These are phyloP conservation scores for Paramecium pentaurelia DNA, from an alignment of 73 alveolate species.

Conservation along the genomic window DNA sequence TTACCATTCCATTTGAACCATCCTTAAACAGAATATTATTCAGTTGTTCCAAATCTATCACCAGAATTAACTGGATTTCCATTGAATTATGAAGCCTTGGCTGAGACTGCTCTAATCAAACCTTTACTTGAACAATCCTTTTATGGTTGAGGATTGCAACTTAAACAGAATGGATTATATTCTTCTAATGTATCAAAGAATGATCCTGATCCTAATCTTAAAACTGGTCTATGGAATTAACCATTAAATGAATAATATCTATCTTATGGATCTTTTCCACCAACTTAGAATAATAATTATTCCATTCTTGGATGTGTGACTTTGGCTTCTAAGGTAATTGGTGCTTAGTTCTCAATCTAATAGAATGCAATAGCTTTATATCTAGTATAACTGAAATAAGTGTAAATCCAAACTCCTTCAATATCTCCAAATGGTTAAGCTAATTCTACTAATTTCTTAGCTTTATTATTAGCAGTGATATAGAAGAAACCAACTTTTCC, in stretches of 20 bases:
- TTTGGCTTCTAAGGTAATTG: background rate
- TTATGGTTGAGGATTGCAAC: constrained; percentile 23
- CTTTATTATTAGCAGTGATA: background rate
- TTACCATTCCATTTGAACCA: constrained; percentile 45
- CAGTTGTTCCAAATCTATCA: constrained; percentile 1
- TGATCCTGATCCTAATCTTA: constrained; percentile 39
- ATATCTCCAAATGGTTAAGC: constrained; percentile 21
- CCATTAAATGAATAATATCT: constrained; percentile 29
- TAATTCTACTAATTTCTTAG: background rate
- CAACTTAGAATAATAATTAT: constrained; percentile 30
- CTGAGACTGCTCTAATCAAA: background rate
- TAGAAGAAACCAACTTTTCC: constrained; percentile 10
- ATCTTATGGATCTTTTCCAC: constrained; percentile 29
- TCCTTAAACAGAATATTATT: constrained; percentile 25
- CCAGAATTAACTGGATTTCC: background rate
- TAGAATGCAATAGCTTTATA: background rate
- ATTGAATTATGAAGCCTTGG: background rate
- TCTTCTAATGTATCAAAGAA: constrained; percentile 22
- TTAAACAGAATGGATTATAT: background rate
- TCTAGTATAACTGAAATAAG: constrained; percentile 35
- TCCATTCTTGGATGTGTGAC: constrained; percentile 33
- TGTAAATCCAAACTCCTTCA: constrained; percentile 46
- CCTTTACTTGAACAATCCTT: background rate
- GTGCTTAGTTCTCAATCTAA: background rate
- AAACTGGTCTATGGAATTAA: constrained; percentile 29